Evolutionary conservation across 2,329 filamentous ascomycete species (phyloP).

Genomic region (Nannizziopsis arthrosporioides): DNA sequence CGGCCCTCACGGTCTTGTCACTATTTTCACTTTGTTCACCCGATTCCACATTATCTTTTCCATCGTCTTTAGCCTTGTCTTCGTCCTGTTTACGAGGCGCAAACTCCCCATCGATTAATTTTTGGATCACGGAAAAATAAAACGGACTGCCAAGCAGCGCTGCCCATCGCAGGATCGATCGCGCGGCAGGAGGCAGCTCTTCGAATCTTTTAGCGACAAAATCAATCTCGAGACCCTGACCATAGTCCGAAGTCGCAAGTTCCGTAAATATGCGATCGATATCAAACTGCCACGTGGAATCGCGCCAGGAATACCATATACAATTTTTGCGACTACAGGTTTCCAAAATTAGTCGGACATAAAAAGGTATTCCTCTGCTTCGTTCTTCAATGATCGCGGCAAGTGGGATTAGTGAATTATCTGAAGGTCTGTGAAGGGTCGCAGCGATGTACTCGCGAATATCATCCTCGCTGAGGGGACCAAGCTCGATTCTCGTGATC

Average conservation of each 20-base stretch:
- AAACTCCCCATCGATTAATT: conserved; percentile 64
- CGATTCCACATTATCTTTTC: too few species aligned
- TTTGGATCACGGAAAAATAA: conserved; percentile 68
- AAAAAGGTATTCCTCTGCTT: conserved; percentile 79
- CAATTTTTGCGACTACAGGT: conserved; percentile 76
- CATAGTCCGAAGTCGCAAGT: conserved; percentile 66
- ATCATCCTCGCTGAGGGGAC: conserved; percentile 64
- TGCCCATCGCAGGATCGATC: conserved; percentile 74
- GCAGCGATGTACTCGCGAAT: conserved; percentile 71
- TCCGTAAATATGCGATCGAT: conserved; percentile 76
- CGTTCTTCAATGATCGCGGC: conserved; percentile 81
- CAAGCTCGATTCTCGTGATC: conserved; percentile 59
- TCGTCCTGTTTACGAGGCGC: conserved; percentile 43
- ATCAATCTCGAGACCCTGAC: conserved; percentile 66
- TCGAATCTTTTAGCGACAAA: conserved; percentile 69
- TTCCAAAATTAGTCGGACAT: conserved; percentile 80
- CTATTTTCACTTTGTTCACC: too few species aligned
- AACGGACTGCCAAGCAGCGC: conserved; percentile 72
- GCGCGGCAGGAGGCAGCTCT: conserved; percentile 62
- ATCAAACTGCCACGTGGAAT: conserved; percentile 72
- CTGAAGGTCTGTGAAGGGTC: conserved; percentile 58
- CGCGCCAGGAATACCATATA: conserved; percentile 81
- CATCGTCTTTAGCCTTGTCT: conserved; percentile 27
- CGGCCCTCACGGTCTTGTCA: too few species aligned
- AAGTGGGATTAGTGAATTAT: conserved; percentile 60